Evolutionary conservation across 169 alveolate genomes (phyloP).

Genomic region (Plasmodium vivax): DNA sequence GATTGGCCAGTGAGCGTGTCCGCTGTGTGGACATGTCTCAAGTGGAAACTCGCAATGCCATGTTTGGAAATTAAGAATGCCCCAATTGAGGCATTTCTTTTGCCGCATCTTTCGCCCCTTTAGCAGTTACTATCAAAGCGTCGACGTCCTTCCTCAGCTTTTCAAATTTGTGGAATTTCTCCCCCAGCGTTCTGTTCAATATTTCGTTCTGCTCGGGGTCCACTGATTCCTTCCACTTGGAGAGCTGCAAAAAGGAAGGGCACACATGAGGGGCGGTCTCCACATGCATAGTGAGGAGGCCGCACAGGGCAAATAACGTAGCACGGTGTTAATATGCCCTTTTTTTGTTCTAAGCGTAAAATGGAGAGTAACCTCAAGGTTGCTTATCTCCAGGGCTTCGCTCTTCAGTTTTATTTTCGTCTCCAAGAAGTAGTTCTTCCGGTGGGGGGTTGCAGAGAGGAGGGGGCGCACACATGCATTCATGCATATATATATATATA

Average conservation of each 20-base stretch:
- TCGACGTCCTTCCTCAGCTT: conserved; percentile 38
- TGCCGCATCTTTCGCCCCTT: background rate
- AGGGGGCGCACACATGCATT: background rate
- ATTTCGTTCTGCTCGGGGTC: conserved; percentile 39
- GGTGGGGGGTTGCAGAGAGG: background rate
- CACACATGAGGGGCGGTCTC: background rate
- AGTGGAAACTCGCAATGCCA: background rate
- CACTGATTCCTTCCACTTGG: conserved; percentile 43
- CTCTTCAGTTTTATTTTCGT: conserved; percentile 38
- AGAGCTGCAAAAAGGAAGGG: conserved; percentile 2
- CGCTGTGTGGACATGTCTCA: background rate
- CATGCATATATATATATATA: background rate
- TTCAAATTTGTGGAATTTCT: conserved; percentile 40
- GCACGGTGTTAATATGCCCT: background rate
- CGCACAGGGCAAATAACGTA: background rate
- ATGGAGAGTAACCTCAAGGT: conserved; percentile 5
- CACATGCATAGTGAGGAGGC: background rate
- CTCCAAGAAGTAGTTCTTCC: conserved; percentile 60
- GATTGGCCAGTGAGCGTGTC: background rate
- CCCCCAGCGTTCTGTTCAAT: conserved; percentile 16
- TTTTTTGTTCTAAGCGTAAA: background rate
- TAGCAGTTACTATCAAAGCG: conserved; percentile 12
- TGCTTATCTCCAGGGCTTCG: conserved; percentile 51
- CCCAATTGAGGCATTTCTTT: background rate
- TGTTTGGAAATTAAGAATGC: background rate